These are phyloP conservation scores for Juglanconis oblonga DNA, from an alignment of 2,329 filamentous ascomycete species.

Conservation along the genomic window DNA sequence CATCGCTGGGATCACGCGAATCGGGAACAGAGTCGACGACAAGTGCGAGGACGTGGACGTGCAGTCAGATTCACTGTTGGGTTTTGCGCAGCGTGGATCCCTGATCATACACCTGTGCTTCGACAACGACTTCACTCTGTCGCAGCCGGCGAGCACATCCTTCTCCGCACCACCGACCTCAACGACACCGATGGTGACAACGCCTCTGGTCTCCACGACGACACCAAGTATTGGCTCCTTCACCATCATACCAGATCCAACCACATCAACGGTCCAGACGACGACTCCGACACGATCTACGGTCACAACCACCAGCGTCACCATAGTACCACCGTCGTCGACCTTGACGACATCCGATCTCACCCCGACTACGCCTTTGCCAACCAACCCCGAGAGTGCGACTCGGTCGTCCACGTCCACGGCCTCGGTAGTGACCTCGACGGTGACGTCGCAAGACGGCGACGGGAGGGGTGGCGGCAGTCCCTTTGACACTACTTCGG, in stretches of 20 bases:
- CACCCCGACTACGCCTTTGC: not conserved
- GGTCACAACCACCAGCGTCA: not conserved
- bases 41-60: constrained; percentile 73
- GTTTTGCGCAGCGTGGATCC: constrained; percentile 18
- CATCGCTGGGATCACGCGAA: constrained; percentile 62
- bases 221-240: constrained; percentile 5
- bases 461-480: constrained; percentile 17
- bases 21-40: constrained; percentile 68
- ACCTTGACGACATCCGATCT: constrained; percentile 1
- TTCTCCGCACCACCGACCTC: not conserved
- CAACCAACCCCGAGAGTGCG: not conserved
- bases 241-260: constrained; percentile 3
- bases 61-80: constrained; percentile 32
- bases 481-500: constrained; percentile 17
- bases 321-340: not conserved
- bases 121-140: constrained; percentile 8
- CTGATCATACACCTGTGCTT: constrained; percentile 5
- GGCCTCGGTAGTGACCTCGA: not conserved
- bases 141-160: constrained; percentile 7
- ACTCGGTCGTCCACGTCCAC: not conserved
- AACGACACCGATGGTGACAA: not conserved
- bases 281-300: constrained; percentile 2
- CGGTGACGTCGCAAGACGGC: not conserved
- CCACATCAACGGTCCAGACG: not conserved
- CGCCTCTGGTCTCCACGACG: not conserved